These are phyloP conservation scores for Leccinum obscurum DNA, from an alignment of 768 basidiomycete genomes.

Conservation along the genomic window DNA sequence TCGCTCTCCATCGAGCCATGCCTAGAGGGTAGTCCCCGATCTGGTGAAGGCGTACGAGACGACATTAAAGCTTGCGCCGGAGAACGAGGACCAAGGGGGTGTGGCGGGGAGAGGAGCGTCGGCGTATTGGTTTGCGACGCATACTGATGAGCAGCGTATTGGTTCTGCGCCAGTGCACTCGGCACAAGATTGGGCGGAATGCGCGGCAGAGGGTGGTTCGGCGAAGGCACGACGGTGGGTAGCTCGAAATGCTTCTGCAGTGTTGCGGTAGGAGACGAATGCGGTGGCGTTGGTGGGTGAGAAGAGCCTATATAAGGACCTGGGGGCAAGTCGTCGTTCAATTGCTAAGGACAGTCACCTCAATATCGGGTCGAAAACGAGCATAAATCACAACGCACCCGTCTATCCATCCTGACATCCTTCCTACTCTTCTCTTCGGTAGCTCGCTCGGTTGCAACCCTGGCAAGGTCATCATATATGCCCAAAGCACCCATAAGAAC, in stretches of 20 bases:
- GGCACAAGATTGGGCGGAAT: constrained; percentile 33
- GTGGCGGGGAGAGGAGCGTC: constrained; percentile 60
- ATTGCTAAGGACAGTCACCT: constrained; percentile 15
- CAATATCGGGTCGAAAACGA: constrained; percentile 21
- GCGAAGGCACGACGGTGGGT: constrained; percentile 32
- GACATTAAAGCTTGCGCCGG: constrained; percentile 46
- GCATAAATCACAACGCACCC: constrained; percentile 44
- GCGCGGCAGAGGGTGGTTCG: constrained; percentile 40
- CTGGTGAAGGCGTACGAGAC: constrained; percentile 75
- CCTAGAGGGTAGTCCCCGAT: constrained; percentile 33
- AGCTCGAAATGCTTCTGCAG: constrained; percentile 35
- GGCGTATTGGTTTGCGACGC: constrained; percentile 30
- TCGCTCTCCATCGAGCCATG: constrained; percentile 27
- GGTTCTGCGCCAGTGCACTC: constrained; percentile 14
- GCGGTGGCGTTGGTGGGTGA: constrained; percentile 28
- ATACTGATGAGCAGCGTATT: constrained; percentile 18
- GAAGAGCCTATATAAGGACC: constrained; percentile 28
- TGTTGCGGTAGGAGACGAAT: constrained; percentile 28
- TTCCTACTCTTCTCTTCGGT: constrained; percentile 70
- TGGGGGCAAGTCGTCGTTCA: constrained; percentile 23
- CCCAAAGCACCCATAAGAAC: constrained; percentile 66
- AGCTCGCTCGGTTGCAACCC: constrained; percentile 54
- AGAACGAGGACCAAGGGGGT: constrained; percentile 72
- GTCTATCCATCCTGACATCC: constrained; percentile 64
- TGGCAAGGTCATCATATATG: constrained; percentile 76